Conservation (phyloP, 305 asterid species). For the Solanum hybrid region DNA sequence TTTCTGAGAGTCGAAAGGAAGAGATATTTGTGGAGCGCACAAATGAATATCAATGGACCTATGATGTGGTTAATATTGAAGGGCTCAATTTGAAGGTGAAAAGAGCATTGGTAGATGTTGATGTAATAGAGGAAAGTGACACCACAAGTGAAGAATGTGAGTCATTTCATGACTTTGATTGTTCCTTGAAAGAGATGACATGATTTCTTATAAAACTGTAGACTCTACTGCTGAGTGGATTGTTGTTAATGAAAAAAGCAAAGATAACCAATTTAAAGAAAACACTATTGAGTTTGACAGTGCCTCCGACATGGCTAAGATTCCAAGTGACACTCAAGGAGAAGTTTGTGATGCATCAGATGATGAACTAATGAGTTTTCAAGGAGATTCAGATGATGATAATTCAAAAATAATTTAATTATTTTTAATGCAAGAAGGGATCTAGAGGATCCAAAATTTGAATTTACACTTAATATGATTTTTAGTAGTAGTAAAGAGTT, state of each 20-base stretch:
- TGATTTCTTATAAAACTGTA: no score
- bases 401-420: no score
- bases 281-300: not conserved
- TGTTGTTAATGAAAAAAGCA: not conserved
- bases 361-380: not conserved
- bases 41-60: not conserved
- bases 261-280: not conserved
- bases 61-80: not conserved
- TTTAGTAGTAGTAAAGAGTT: not conserved
- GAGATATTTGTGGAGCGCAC: not conserved
- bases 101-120: not conserved
- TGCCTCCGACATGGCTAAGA: not conserved
- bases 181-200: not conserved
- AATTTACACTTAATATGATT: not conserved
- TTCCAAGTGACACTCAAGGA: not conserved
- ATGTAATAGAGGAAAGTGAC: not conserved
- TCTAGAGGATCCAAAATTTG: not conserved
- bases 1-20: not conserved
- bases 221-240: not conserved
- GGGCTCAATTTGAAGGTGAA: not conserved
- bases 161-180: not conserved
- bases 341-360: not conserved
- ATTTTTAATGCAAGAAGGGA: not conserved
- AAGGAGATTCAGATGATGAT: not conserved
- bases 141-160: not conserved